Conservation (phyloP, 106 monocot genomes). For the Dioscorea alata region DNA sequence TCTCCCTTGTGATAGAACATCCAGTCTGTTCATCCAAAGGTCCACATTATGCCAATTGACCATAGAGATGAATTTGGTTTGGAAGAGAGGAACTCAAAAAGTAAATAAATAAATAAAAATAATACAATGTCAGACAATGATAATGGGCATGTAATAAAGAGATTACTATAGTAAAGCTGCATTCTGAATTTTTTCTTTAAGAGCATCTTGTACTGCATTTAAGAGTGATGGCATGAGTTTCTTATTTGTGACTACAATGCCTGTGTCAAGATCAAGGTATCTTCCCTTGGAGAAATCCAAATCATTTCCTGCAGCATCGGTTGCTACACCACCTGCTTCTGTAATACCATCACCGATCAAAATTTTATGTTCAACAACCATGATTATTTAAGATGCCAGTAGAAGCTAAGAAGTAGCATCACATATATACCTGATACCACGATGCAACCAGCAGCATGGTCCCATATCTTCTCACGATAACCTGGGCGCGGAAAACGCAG, state of each 20-base stretch:
- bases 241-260: constrained; percentile 82
- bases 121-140: not conserved
- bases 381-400: too few species aligned
- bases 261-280: constrained; percentile 85
- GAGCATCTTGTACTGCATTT: constrained; percentile 66
- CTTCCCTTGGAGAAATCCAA: constrained; percentile 94
- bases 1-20: not conserved
- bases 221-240: constrained; percentile 80
- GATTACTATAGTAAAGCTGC: constrained; percentile 36
- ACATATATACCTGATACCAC: constrained; percentile 70
- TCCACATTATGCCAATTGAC: not conserved
- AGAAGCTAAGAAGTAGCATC: too few species aligned
- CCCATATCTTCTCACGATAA: constrained; percentile 98
- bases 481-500: constrained; percentile 88
- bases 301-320: constrained; percentile 82
- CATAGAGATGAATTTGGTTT: not conserved
- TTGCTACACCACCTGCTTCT: constrained; percentile 94
- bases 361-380: too few species aligned
- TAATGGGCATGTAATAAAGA: not conserved
- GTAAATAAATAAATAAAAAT: too few species aligned
- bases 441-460: constrained; percentile 95
- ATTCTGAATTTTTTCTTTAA: constrained; percentile 45
- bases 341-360: constrained; percentile 10
- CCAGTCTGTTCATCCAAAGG: too few species aligned
- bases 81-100: too few species aligned